Base-by-base conservation (phyloP, 129 eudicot species). In the Pseudognaphalium luteoalbum region DNA sequence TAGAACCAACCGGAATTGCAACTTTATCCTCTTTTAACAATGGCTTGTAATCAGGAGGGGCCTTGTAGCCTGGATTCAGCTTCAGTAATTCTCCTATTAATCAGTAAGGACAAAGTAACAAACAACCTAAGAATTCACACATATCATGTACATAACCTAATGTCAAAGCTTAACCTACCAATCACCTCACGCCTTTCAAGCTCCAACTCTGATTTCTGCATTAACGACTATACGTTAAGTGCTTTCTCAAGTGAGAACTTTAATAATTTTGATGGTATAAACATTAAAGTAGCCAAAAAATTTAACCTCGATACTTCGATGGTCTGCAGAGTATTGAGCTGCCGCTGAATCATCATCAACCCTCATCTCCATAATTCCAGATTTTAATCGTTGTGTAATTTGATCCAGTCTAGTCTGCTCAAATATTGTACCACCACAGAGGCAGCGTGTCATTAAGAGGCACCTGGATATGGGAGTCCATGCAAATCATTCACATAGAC, bases 381-480 rank as follows among this genome's bases (percentile, higher is more conserved):
- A 85, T 51, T 80, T 84, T 58, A 94, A 87, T 77, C 78, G 90
- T 78, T 86, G 84, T 4, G 93, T 86, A 51, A 91, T 94, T 84
- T 94, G 98, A 76, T 88, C 92, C 71, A 94, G 76, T 84, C 98
- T 87, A 87, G 93, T 89, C 98, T 94, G 98, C 89, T 88, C 97
- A 93, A 88, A 93, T 86, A 84, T 79, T 78, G 86, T 88, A 76
- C 82, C 88, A 89, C 84, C 86, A 87, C 73, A 87, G 83, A 89
- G 91, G 91, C 80, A 86, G 84, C 82, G 85, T 84, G 82, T 92
- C 93, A 92, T 88, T 90, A 81, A 86, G 81, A 73, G 84, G 80
- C 88, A 88, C 90, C 96, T 85, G 91, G 88, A 73, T 70, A 71
- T 81, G 76, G 76, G 80, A 87, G 81, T 80, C 79, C 85, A 92